Base-by-base conservation (phyloP, 768 basidiomycete species). In the Cyclocybe aegerita region DNA sequence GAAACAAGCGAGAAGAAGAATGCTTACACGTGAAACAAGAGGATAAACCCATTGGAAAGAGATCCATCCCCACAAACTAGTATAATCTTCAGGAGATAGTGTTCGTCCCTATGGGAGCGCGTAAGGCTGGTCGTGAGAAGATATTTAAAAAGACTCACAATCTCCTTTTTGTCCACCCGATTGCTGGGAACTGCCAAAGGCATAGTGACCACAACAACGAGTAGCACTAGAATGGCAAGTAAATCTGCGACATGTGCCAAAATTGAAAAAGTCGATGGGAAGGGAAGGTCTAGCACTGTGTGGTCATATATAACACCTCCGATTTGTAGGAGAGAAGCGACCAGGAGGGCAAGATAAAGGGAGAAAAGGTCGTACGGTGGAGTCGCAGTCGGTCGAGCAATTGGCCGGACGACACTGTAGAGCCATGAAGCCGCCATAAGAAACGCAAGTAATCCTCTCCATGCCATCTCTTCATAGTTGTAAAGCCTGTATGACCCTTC, bases 81-180 rank as follows among this genome's bases (percentile, higher is more conserved):
- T 83, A 60, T 90, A 91, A 57, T 92, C 90, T 61, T 93, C 90
- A 0, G 83, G 86, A 2, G 82, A 78, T n/a, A 85, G 66, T 3
- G 74, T 67, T 12, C 61, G 60, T 6, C 82, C 83, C 84, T 86
- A 36, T 4, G 30, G 15, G 33, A 23, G 36, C 23, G 23, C 23
- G 38, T 4, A 29, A 46, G 30, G 47, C 36, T 53, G 41, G 41
- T 14, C 2, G 16, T 8, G 17, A 33, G 17, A 15, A 38, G n/a
- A 11, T 34, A 14, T 35, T 33, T 31, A 39, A 36, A 40, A 42
- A 1, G 9, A 71, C 85, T 61, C 57, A 89, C 90, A 58, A 90
- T 86, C 15, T 89, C 76, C 35, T 77, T 72, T 44, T 68, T 73
- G 38, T 78, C 71, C 12, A 83, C 70, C 9, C 65, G 63, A 23